Evolutionary conservation across 345 rosid genomes (phyloP).

Genomic region (Jatropha curcas): DNA sequence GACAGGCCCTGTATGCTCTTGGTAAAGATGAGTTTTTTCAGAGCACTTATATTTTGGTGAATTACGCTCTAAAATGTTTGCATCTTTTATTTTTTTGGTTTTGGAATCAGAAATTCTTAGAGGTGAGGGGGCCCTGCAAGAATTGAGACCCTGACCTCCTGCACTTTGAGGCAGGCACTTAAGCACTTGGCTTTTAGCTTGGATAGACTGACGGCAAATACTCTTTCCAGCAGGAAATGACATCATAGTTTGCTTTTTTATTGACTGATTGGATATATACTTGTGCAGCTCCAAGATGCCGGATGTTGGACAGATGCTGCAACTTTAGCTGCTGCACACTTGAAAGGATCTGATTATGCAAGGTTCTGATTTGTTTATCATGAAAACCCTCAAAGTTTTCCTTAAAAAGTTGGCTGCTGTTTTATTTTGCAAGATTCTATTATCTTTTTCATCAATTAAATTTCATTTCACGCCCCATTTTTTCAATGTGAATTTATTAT

Average conservation of each 20-base stretch:
- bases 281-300: conserved; percentile 87
- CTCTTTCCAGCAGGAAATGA: background rate
- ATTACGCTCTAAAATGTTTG: no score
- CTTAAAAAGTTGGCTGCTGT: background rate
- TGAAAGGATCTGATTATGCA: conserved; percentile 96
- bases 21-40: no score
- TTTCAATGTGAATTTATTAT: background rate
- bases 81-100: no score
- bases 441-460: background rate
- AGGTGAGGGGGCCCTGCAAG: no score
- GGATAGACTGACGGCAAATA: background rate
- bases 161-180: no score
- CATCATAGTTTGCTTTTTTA: no score
- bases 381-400: background rate
- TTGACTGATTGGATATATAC: background rate
- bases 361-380: conserved; percentile 37
- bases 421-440: conserved; percentile 8
- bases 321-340: conserved; percentile 93
- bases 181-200: no score
- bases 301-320: conserved; percentile 99
- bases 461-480: conserved; percentile 1
- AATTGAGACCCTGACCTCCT: no score
- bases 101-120: no score
- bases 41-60: no score
- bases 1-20: no score